phyloP scores from a whole-genome alignment of 495 filamentous ascomycete species.

The Daldinia decipiens region DNA sequence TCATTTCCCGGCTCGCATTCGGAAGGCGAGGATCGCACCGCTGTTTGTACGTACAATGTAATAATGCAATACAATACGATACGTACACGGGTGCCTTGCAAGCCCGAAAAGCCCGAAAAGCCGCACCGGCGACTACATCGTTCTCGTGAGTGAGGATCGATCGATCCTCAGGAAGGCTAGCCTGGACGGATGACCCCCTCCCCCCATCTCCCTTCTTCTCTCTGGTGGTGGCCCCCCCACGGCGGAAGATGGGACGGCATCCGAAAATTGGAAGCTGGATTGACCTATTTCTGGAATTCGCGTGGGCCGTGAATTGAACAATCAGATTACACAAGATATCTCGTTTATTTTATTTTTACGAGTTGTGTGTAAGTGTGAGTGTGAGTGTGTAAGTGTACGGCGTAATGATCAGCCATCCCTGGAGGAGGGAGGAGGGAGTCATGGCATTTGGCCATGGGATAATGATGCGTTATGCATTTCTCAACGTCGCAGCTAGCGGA shows the following conservation, averaged over 20 bases:
- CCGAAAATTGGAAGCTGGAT: constrained; percentile 30
- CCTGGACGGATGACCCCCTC: constrained; percentile 9
- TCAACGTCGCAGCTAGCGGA: constrained; percentile 7
- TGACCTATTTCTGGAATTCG: constrained; percentile 38
- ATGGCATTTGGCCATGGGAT: constrained; percentile 25
- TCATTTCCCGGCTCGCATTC: constrained; percentile 13
- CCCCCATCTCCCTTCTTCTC: not conserved
- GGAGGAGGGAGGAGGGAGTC: not conserved
- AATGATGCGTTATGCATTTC: constrained; percentile 37
- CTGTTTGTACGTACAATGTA: not conserved
- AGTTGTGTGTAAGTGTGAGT: not conserved
- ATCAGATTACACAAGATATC: constrained; percentile 30
- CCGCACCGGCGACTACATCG: constrained; percentile 15
- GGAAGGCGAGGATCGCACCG: constrained; percentile 22
- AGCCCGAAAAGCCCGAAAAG: constrained; percentile 18
- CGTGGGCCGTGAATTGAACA: constrained; percentile 21
- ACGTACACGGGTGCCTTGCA: not conserved
- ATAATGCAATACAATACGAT: not conserved
- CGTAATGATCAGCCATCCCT: constrained; percentile 15
- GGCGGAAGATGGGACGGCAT: constrained; percentile 27
- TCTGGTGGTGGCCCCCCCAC: constrained; percentile 17
- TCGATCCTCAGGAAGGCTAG: constrained; percentile 11
- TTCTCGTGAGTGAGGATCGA: constrained; percentile 10
- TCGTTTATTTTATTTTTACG: not conserved
- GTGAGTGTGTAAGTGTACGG: not conserved